A percentile compares a stretch with the other conserved stretches of the same genome.
Evolutionary conservation across 2,329 filamentous ascomycete species (phyloP).

Genomic region (Phoma sp.): DNA sequence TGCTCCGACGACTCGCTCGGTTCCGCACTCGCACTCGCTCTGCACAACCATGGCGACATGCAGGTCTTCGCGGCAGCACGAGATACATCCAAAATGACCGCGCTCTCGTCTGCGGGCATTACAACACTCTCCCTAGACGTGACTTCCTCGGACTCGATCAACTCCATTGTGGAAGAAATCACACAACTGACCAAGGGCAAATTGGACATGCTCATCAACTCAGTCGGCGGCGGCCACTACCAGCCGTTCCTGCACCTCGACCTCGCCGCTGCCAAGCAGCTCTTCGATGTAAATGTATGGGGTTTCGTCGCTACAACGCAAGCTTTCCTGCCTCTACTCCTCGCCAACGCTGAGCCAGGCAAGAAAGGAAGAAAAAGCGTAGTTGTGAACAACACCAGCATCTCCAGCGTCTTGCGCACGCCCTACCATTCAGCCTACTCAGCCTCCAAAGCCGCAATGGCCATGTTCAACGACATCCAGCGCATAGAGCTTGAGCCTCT

Average conservation of each 20-base stretch:
- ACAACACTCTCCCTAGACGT: conserved; percentile 13
- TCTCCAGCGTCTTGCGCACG: conserved; percentile 12
- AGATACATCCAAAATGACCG: conserved; percentile 35
- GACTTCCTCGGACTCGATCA: conserved; percentile 17
- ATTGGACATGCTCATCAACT: conserved; percentile 48
- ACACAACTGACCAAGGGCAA: conserved; percentile 15
- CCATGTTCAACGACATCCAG: conserved; percentile 35
- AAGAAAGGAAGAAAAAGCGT: conserved; percentile 11
- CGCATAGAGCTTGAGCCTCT: conserved; percentile 32
- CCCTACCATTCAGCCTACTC: conserved; percentile 34
- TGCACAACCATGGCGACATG: conserved; percentile 43
- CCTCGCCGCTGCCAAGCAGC: conserved; percentile 16
- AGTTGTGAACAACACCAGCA: conserved; percentile 16
- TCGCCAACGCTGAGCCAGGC: conserved; percentile 4
- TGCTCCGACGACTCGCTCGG: conserved; percentile 50
- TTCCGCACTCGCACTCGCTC: conserved; percentile 48
- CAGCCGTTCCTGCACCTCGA: conserved; percentile 41
- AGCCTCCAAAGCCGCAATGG: conserved; percentile 48
- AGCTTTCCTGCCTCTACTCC: conserved; percentile 41
- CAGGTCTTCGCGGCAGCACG: conserved; percentile 54
- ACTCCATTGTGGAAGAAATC: conserved; percentile 7
- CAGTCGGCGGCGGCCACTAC: conserved; percentile 46
- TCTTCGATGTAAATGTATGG: conserved; percentile 50
- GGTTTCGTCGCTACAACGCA: conserved; percentile 47
- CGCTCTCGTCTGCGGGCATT: conserved; percentile 2